Evolutionary conservation across 768 basidiomycete species (phyloP), one percentile per base, ranked within the genome.

Genomic region (Grammothele lineata): DNA sequence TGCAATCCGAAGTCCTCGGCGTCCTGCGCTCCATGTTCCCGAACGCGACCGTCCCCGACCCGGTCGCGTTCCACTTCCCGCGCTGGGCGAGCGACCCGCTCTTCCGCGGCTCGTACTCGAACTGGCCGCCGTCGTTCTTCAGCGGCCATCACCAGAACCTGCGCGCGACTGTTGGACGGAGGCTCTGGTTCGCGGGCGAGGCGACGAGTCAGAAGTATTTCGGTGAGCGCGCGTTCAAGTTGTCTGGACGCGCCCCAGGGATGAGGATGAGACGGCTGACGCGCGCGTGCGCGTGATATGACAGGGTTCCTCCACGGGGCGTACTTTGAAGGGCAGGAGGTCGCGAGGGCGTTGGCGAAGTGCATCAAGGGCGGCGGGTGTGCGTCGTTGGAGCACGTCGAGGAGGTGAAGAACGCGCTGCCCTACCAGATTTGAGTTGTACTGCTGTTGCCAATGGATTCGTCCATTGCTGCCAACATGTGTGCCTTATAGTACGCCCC

Each of bases 111-210:
- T 78, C 79, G 7, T 85, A 80, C 54, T 77, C 76, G 18, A 85
- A 82, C 51, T 83, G 81, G 81, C 80, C 80, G 0, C 63, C 83
- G 2, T 71, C 75, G 2, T 83, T 79, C 52, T 62, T 73, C 15
- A 70, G 66, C 11, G 64, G 62, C 8, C 78, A 83, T 43, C 70
- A 78, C n/a, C 64, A 73, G 22, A 81, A 84, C 55, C 55, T 84
- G 38, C 70, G 76, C 46, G 77, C 78, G 5, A 80, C 77, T 18
- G 66, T 84, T 15, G 65, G 65, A 4, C 51, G 63, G 27, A 66
- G 70, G 8, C 66, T 85, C 15, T 83, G 76, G 71, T 85, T 84
- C 52, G 75, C 81, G 0, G 82, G 81, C 3, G 82, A 85, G 58
- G 80, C 75, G 7, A 82, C 75, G 10, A 81, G 74, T 45, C 60